Evolutionary conservation across 1,284 basidiomycete species (phyloP), one percentile per base, ranked within the genome.

Genomic region (Apiotrichum gracile): DNA sequence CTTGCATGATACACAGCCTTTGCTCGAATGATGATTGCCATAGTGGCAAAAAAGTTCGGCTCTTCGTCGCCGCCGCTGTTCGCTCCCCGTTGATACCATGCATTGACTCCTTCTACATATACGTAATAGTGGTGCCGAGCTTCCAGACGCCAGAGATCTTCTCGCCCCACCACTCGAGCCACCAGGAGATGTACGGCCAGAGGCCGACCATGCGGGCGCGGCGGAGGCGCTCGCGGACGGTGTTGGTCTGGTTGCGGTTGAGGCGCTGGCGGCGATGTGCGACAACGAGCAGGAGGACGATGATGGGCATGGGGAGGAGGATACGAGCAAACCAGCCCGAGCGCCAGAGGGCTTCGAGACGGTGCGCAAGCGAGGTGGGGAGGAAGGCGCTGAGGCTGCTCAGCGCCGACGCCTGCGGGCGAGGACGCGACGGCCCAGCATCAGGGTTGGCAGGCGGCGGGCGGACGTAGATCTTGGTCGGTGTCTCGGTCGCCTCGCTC

Each of bases 121-220:
- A 73, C 2, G 72, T 72, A 35, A 73, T 71, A 3, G 70, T 72
- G 5, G 70, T 73, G 3, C 68, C 72, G 51, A 73, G 55, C 40
- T 61, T 64, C 72, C 69, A 73, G 4, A 73, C 63, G 13, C 72
- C 72, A 5, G 45, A 50, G 25, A 71, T 53, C 59, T 72, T 72
- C 21, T 54, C 51, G 5, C 61, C 33, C 70, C 70, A 73, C 69
- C 69, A 71, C 22, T 55, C 45, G n/a, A 73, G 12, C 54, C 58
- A 69, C 49, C 52, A 66, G 31, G 38, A 41, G 6, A 68, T 9
- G 69, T 67, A 70, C 22, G 38, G 52, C 37, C 47, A 44, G 34
- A 53, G 44, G 39, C 46, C 46, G 39, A 43, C 46, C 47, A 49
- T 37, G 41, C 58, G 47, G 5, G 50, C 58, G 8, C 52, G 52